Percentiles rank a stretch among this genome's conserved stretches.
These are phyloP conservation scores for Saturnispora sanitii DNA, from an alignment of 805 yeast genomes.

Conservation along the genomic window DNA sequence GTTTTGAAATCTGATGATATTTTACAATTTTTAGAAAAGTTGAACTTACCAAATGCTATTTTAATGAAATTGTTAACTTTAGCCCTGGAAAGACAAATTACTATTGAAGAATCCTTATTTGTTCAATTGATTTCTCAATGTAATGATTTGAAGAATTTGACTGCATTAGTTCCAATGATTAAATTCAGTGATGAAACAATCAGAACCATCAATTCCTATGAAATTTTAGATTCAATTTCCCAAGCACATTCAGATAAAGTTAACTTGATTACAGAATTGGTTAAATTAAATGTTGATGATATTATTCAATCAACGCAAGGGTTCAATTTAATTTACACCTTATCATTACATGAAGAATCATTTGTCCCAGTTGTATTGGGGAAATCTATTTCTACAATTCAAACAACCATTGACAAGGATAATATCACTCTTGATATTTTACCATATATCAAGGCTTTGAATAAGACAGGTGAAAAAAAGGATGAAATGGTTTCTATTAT, in stretches of 20 bases:
- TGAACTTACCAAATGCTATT: neutral
- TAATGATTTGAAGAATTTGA: neutral
- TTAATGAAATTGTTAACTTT: neutral
- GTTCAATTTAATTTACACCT: slow-evolving; percentile 5
- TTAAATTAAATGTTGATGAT: neutral
- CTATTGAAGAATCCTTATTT: neutral
- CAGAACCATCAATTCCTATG: neutral
- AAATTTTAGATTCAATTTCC: slow-evolving; percentile 4
- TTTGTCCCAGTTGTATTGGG: neutral
- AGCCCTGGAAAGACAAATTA: neutral
- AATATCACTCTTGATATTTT: slow-evolving; percentile 5
- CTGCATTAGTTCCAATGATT: slow-evolving; percentile 1
- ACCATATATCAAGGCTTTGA: slow-evolving; percentile 6
- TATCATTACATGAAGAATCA: neutral
- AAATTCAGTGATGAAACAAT: slow-evolving; percentile 5
- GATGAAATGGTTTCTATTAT: neutral
- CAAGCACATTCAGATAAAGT: neutral
- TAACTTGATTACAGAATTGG: neutral
- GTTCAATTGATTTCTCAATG: neutral
- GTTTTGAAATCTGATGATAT: slow-evolving; percentile 10
- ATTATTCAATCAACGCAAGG: slow-evolving; percentile 3
- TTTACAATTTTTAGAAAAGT: neutral
- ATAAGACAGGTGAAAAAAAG: neutral
- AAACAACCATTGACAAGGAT: slow-evolving; percentile 4
- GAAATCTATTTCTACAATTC: slow-evolving; percentile 9